These are phyloP conservation scores for Rhexocercosporidium sp. DNA, from an alignment of 2,329 filamentous ascomycete genomes.

Conservation along the genomic window DNA sequence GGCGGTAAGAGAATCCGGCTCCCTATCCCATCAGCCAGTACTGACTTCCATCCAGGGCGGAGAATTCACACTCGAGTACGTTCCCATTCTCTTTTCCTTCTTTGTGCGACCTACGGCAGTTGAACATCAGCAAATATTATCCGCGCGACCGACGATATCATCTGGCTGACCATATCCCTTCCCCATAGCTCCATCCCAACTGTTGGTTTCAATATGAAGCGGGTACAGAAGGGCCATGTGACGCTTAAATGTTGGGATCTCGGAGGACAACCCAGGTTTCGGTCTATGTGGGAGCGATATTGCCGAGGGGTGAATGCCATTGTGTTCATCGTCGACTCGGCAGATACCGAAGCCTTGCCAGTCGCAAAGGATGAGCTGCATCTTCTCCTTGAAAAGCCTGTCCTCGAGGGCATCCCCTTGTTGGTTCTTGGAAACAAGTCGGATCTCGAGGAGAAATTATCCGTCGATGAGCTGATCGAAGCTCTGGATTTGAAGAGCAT, in stretches of 20 bases:
- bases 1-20: constrained; percentile 70
- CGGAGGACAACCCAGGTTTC: constrained; percentile 93
- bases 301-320: constrained; percentile 97
- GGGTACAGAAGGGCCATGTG: constrained; percentile 96
- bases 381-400: constrained; percentile 81
- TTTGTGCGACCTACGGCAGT: background rate
- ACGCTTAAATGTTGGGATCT: constrained; percentile 99
- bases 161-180: constrained; percentile 45
- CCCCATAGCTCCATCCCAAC: constrained; percentile 88
- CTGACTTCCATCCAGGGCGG: constrained; percentile 72
- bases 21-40: constrained; percentile 25
- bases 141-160: constrained; percentile 14
- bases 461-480: constrained; percentile 95
- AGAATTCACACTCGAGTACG: constrained; percentile 99
- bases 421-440: constrained; percentile 97
- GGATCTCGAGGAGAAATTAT: constrained; percentile 87
- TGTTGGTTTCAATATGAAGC: constrained; percentile 99
- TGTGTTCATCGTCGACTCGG: constrained; percentile 97
- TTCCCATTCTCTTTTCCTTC: constrained; percentile 36
- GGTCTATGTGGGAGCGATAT: constrained; percentile 99
- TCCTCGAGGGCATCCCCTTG: constrained; percentile 87
- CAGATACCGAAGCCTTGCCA: constrained; percentile 79
- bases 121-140: background rate
- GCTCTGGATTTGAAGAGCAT: constrained; percentile 88
- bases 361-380: constrained; percentile 93